Conservation (phyloP, 208 protist genomes). For the Crithidia acanthocephali region DNA sequence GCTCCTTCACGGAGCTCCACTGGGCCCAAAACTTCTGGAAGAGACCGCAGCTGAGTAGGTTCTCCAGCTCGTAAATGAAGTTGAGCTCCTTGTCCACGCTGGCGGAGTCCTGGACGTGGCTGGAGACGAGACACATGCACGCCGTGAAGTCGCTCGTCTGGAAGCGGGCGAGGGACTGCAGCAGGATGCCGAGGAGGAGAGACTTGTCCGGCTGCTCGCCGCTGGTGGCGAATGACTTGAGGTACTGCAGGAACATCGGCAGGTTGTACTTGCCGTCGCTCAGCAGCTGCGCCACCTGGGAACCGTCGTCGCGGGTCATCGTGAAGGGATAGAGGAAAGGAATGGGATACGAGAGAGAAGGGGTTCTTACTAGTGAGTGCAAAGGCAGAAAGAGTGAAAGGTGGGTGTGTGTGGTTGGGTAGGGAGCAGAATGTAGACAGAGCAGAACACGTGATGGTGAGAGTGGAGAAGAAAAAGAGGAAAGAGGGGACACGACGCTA, state of each 20-base stretch:
- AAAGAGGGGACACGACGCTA: no score
- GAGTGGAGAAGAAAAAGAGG: no score
- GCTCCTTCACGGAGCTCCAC: constrained; percentile 67
- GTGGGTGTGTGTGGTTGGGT: not conserved
- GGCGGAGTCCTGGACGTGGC: constrained; percentile 78
- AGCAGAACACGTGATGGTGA: no score
- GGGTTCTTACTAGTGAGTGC: not conserved
- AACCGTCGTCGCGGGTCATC: constrained; percentile 60
- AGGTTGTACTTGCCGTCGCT: constrained; percentile 85
- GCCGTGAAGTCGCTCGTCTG: constrained; percentile 86
- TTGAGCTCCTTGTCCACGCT: constrained; percentile 81
- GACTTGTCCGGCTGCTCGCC: constrained; percentile 79
- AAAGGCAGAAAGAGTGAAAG: not conserved
- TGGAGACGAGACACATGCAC: constrained; percentile 85
- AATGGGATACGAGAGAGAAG: not conserved
- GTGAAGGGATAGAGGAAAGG: not conserved
- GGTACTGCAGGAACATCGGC: constrained; percentile 79
- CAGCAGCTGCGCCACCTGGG: constrained; percentile 77
- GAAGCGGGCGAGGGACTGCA: constrained; percentile 87
- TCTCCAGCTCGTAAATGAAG: constrained; percentile 90
- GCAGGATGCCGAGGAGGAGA: constrained; percentile 76
- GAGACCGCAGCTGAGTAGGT: constrained; percentile 81
- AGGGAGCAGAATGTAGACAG: no score
- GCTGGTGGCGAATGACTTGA: constrained; percentile 66
- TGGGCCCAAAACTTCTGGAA: constrained; percentile 84